phyloP scores from a whole-genome alignment of 2,329 filamentous ascomycete species.

The Claviceps sorghi region DNA sequence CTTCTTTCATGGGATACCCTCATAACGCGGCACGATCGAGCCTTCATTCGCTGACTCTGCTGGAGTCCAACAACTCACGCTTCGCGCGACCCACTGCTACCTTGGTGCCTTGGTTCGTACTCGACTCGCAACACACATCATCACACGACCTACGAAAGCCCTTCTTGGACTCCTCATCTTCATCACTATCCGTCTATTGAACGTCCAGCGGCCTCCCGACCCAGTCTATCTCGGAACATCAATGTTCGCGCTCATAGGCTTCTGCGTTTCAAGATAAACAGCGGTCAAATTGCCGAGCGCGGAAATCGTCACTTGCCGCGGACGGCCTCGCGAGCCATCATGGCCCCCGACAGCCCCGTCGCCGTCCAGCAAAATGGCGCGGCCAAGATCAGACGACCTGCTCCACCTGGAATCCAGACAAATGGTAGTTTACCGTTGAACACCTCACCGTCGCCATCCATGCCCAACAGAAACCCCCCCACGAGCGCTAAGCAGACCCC shows the following conservation, averaged over 20 bases:
- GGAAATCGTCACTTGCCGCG: background rate
- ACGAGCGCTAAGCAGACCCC: conserved; percentile 26
- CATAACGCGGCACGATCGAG: conserved; percentile 2
- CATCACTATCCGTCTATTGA: background rate
- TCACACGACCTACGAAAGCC: background rate
- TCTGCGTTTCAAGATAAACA: background rate
- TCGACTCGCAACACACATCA: conserved; percentile 10
- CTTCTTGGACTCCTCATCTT: background rate
- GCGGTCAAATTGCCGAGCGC: conserved; percentile 2
- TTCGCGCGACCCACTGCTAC: conserved; percentile 8
- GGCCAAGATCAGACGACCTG: conserved; percentile 53
- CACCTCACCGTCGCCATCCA: conserved; percentile 44
- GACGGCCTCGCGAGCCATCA: conserved; percentile 18
- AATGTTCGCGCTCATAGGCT: conserved; percentile 7
- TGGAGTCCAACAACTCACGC: conserved; percentile 4
- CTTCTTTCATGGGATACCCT: conserved; percentile 3
- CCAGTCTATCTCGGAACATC: conserved; percentile 4
- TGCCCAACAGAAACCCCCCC: conserved; percentile 41
- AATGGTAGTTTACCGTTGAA: conserved; percentile 45
- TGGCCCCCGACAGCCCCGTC: conserved; percentile 42
- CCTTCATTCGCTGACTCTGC: conserved; percentile 2
- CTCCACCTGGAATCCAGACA: conserved; percentile 50
- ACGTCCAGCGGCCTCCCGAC: background rate
- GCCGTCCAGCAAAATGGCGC: conserved; percentile 26
- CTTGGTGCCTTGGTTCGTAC: conserved; percentile 4